Evolutionary conservation across 2,329 filamentous ascomycete genomes (phyloP), one percentile per base, ranked within the genome.

Genomic region (Ceratocystis cacaofunesta): DNA sequence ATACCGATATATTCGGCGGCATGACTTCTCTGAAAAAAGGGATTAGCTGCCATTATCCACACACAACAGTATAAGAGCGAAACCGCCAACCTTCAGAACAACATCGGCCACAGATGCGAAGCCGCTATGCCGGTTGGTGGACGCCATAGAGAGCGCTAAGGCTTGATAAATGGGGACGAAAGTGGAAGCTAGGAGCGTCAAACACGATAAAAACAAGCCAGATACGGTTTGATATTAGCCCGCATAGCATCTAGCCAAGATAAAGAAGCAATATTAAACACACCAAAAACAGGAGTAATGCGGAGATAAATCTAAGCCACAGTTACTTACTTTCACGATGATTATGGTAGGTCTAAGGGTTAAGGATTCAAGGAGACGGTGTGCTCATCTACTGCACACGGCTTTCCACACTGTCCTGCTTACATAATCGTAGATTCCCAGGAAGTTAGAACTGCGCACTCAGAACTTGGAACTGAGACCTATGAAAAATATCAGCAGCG

Each of bases 1-100:
- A 97, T 83, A 44, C 90, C 90, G 36, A 95, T 75, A 76, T 95
- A 96, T 74, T 99, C 94, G 5, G 89, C 85, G 10, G 89, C 89
- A 78, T 96, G 94, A 1, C 89, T 91, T 73, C 85, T 86, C 83
- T 90, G 10, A 61, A 63, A 55, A 55, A 15, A 57, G 46, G 2
- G 36, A 52, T 57, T 44, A 46, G 52, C 15, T 36, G 48, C 43
- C 5, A 36, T 25, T 17, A 5, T 17, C 44, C 30, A 25, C 19
- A 28, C n/a, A 3, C 19, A 50, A 10, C 19, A 52, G 48, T 5
- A 15, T 8, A 28, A 30, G 6, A 19, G 10, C 10, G 6, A 50
- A 28, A 36, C 2, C 25, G 28, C 55, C 5, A 58, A 58, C 55
- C 55, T 58, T 58, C 15, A 58, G 28, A 32, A 58, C 28, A 25